Evolutionary conservation across 2,329 filamentous ascomycete species (phyloP).

Genomic region (Diaporthe ilicicola): DNA sequence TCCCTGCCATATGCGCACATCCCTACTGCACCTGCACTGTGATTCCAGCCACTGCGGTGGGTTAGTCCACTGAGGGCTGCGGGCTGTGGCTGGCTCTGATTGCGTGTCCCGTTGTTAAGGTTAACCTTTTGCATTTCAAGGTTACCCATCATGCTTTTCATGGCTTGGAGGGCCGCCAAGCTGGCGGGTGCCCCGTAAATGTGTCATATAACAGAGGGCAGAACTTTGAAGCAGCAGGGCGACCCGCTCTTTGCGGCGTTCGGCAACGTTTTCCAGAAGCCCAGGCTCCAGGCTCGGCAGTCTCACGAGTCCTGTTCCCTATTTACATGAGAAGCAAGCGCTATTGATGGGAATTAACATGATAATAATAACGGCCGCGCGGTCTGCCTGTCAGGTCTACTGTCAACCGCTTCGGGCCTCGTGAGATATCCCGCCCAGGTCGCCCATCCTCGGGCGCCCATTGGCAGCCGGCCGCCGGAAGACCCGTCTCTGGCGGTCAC

Average conservation of each 20-base stretch:
- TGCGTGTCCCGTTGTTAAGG: constrained; percentile 6
- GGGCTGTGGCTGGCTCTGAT: neutral
- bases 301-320: neutral
- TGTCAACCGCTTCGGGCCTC: constrained; percentile 9
- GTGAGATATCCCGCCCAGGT: constrained; percentile 12
- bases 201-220: neutral
- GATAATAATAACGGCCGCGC: neutral
- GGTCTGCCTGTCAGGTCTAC: neutral
- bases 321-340: no score
- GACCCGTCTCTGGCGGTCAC: constrained; percentile 22
- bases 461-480: constrained; percentile 16
- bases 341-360: neutral
- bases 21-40: constrained; percentile 2
- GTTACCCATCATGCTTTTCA: constrained; percentile 10
- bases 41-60: neutral
- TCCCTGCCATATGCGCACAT: neutral
- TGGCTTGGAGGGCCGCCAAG: constrained; percentile 14
- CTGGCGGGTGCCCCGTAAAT: constrained; percentile 20
- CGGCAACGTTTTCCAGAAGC: constrained; percentile 5
- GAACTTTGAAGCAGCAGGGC: neutral
- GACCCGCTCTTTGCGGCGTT: neutral
- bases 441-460: constrained; percentile 2
- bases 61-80: neutral
- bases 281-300: neutral
- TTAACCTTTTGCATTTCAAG: constrained; percentile 22